Evolutionary conservation across 2,329 filamentous ascomycete species (phyloP).

Genomic region (Calonectria naviculata): DNA sequence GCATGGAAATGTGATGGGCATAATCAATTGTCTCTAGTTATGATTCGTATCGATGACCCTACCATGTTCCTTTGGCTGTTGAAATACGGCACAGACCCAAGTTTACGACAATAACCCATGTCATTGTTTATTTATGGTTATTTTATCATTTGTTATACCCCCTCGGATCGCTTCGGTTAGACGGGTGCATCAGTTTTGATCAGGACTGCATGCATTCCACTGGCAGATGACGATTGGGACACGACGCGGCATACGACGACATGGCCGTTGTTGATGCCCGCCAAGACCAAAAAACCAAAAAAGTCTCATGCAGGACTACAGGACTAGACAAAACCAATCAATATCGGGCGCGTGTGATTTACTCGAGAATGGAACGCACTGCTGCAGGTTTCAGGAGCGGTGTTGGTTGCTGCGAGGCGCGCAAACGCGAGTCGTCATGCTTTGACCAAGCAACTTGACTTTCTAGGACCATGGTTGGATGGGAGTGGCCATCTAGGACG

Average conservation of each 20-base stretch:
- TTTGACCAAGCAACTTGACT: neutral
- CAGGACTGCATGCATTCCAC: neutral
- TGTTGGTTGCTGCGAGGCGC: conserved; percentile 18
- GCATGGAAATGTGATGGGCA: too few relatives aligned
- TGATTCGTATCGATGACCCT: too few relatives aligned
- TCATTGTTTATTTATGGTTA: too few relatives aligned
- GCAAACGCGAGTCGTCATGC: conserved; percentile 20
- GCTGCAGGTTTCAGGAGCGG: conserved; percentile 29
- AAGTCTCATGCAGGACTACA: neutral
- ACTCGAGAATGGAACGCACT: neutral
- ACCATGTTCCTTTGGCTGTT: too few relatives aligned
- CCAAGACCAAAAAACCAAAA: neutral
- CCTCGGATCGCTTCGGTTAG: too few relatives aligned
- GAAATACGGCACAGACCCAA: too few relatives aligned
- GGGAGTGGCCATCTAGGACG: neutral
- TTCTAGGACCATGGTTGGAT: neutral
- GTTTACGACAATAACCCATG: too few relatives aligned
- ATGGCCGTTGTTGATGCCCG: neutral
- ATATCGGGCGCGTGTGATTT: neutral
- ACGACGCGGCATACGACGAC: neutral
- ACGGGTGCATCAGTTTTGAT: neutral
- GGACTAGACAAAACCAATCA: neutral
- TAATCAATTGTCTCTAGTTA: too few relatives aligned
- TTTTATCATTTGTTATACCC: too few relatives aligned
- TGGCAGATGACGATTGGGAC: neutral